Conservation (phyloP, 2,329 filamentous ascomycete species). For the Fusarium sp. region DNA sequence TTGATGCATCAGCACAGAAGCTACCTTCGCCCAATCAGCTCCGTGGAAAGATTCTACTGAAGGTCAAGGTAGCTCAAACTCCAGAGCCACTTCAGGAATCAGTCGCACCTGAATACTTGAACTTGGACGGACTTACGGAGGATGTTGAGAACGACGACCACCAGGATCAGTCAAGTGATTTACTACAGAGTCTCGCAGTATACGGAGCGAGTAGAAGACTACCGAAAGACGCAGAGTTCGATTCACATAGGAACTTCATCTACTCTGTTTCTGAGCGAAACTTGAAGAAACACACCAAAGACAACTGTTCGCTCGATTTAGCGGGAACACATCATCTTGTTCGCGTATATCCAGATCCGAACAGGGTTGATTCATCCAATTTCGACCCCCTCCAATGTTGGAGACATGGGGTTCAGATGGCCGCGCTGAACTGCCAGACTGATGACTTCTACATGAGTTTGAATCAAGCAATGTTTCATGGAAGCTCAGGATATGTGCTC, state of each 20-base stretch:
- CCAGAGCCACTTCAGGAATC: not conserved
- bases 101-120: not conserved
- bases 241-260: conserved; percentile 2
- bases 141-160: fast-evolving
- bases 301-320: not conserved
- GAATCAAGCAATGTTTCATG: conserved; percentile 12
- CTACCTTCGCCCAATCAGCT: conserved; percentile 7
- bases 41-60: conserved; percentile 4
- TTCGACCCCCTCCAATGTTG: conserved; percentile 12
- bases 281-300: not conserved
- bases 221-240: not conserved
- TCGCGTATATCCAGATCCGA: conserved; percentile 21
- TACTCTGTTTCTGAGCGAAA: conserved; percentile 15
- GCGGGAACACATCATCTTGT: not conserved
- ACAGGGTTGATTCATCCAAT: conserved; percentile 21
- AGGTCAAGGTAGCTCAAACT: not conserved
- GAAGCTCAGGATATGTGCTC: conserved; percentile 3
- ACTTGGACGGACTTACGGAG: fast-evolving
- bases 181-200: conserved; percentile 7
- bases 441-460: not conserved
- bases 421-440: conserved; percentile 23
- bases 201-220: conserved; percentile 17
- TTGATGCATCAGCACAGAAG: fast-evolving
- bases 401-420: conserved; percentile 20
- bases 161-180: not conserved